phyloP scores from a whole-genome alignment of 495 filamentous ascomycete species.

The Wilcoxina mikolae region DNA sequence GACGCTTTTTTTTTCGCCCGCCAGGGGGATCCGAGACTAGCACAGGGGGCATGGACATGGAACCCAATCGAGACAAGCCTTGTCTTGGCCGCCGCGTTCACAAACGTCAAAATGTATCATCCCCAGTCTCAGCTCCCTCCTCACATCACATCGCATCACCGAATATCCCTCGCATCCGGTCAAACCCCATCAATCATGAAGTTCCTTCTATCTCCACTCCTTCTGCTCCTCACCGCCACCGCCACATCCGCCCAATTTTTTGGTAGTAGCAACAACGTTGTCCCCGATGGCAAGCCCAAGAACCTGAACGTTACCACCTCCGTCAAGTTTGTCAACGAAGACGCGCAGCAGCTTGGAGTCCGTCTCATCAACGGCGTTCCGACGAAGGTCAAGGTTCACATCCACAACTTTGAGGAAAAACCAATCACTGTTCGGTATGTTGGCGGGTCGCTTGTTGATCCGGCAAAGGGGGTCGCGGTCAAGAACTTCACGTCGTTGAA shows the following conservation, averaged over 20 bases:
- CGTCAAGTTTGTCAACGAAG: conserved; percentile 72
- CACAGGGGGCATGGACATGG: no score
- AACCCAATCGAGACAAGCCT: no score
- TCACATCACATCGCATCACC: no score
- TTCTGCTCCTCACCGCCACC: conserved; percentile 13
- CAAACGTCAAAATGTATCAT: no score
- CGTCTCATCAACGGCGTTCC: conserved; percentile 71
- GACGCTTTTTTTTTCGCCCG: no score
- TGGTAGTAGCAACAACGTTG: conserved; percentile 4
- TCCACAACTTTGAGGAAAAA: conserved; percentile 68
- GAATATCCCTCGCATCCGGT: no score
- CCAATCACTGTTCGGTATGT: conserved; percentile 64
- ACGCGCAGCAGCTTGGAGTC: conserved; percentile 40
- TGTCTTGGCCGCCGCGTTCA: no score
- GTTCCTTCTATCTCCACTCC: conserved; percentile 17
- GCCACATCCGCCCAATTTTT: conserved; percentile 19
- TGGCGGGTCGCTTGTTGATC: conserved; percentile 53
- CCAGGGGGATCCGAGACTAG: no score
- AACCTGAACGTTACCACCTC: conserved; percentile 59
- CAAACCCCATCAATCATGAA: conserved; percentile 12
- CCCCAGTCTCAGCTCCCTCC: no score
- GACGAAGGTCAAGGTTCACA: conserved; percentile 65
- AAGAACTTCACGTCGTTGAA: conserved; percentile 62
- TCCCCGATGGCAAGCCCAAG: conserved; percentile 14
- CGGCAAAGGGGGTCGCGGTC: conserved; percentile 9